These are phyloP conservation scores for Trichoderma koningiopsis DNA, from an alignment of 2,329 filamentous ascomycete genomes.

Conservation along the genomic window DNA sequence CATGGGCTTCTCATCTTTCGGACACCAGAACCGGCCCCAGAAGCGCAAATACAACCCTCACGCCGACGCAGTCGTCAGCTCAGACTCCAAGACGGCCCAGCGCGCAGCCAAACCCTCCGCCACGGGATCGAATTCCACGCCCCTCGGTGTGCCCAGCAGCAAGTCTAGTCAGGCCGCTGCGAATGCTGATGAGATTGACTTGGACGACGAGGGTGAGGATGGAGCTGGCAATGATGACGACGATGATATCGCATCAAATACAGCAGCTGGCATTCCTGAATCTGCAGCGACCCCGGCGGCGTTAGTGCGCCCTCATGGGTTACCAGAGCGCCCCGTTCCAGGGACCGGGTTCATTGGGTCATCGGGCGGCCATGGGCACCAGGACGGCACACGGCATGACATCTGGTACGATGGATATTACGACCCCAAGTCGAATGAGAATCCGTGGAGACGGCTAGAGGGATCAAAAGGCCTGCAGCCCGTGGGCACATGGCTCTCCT, in stretches of 20 bases:
- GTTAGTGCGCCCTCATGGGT: conserved; percentile 39
- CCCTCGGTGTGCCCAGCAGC: conserved; percentile 33
- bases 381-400: conserved; percentile 27
- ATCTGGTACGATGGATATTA: conserved; percentile 70
- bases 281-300: conserved; percentile 29
- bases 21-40: conserved; percentile 52
- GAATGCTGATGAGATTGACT: conserved; percentile 51
- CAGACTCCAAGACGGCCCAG: conserved; percentile 35
- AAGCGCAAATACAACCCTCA: conserved; percentile 67
- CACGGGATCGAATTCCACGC: conserved; percentile 45
- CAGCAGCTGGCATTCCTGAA: background rate
- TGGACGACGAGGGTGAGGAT: conserved; percentile 41
- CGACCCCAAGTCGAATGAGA: conserved; percentile 67
- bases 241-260: background rate
- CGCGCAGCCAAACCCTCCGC: conserved; percentile 32
- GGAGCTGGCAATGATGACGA: conserved; percentile 30
- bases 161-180: conserved; percentile 19
- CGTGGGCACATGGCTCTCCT: conserved; percentile 49
- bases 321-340: conserved; percentile 39
- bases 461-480: conserved; percentile 46
- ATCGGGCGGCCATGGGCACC: conserved; percentile 11
- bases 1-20: conserved; percentile 77
- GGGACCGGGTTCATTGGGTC: conserved; percentile 24
- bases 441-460: conserved; percentile 69
- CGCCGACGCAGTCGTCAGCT: conserved; percentile 46